Conservation (phyloP, 441 rosid species). For the Iberis amara region DNA sequence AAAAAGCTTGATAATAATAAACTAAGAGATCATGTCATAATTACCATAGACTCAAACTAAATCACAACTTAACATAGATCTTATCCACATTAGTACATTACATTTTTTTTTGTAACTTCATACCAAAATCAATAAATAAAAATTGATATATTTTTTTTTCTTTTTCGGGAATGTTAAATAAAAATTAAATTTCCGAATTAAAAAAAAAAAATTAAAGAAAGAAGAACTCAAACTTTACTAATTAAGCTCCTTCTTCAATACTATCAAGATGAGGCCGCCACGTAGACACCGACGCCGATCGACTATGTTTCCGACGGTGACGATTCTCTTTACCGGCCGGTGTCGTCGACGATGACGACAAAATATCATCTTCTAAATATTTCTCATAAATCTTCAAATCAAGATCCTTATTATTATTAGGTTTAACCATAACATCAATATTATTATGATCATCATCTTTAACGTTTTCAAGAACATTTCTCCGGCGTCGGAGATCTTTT, state of each 20-base stretch:
- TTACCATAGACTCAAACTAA: too few relatives aligned
- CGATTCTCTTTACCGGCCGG: constrained; percentile 33
- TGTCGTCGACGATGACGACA: constrained; percentile 7
- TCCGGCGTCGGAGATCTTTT: constrained; percentile 15
- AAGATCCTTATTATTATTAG: constrained; percentile 17
- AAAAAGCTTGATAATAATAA: too few relatives aligned
- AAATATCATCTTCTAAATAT: constrained; percentile 26
- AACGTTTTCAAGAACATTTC: constrained; percentile 13
- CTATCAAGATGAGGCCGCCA: constrained; percentile 74
- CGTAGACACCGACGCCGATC: constrained; percentile 37
- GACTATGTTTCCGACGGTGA: constrained; percentile 37
- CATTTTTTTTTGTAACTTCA: too few relatives aligned
- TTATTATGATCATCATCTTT: not conserved
- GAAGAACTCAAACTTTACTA: too few relatives aligned
- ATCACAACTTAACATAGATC: constrained; percentile 3
- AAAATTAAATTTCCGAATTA: too few relatives aligned
- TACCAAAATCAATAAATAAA: too few relatives aligned
- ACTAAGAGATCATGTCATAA: too few relatives aligned
- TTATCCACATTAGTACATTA: constrained; percentile 5
- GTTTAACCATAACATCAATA: too few relatives aligned
- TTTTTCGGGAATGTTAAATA: too few relatives aligned
- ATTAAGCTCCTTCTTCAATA: too few relatives aligned
- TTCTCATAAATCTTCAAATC: constrained; percentile 31
- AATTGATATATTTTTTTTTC: too few relatives aligned
- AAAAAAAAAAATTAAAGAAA: too few relatives aligned